A percentile compares a stretch with the other conserved stretches of the same genome.
Evolutionary conservation across 179 eudicot genomes (phyloP).

Genomic region (Camellia oleifera): DNA sequence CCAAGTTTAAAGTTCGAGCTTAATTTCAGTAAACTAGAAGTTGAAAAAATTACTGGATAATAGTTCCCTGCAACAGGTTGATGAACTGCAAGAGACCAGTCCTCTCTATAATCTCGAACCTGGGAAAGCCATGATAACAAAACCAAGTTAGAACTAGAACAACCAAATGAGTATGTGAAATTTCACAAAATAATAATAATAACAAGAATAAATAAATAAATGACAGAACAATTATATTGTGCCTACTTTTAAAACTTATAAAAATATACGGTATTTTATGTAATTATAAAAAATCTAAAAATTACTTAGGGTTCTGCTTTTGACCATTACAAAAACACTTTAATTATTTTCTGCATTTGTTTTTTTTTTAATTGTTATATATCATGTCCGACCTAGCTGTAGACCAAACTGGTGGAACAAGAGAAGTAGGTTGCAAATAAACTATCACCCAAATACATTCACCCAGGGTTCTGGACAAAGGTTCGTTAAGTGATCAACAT

Average conservation of each 20-base stretch:
- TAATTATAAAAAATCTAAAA: too few relatives aligned
- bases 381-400: too few relatives aligned
- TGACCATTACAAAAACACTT: too few relatives aligned
- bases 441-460: not conserved
- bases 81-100: slow-evolving; percentile 69
- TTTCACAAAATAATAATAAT: too few relatives aligned
- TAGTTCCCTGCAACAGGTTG: slow-evolving; percentile 91
- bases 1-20: not conserved
- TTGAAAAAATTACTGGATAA: slow-evolving; percentile 61
- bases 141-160: slow-evolving; percentile 4
- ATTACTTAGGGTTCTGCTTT: too few relatives aligned
- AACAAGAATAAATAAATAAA: too few relatives aligned
- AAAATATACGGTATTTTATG: too few relatives aligned
- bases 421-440: not conserved
- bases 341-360: too few relatives aligned
- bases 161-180: not conserved
- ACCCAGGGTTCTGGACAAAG: not conserved
- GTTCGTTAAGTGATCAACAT: not conserved
- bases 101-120: slow-evolving; percentile 76
- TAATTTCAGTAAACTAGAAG: slow-evolving; percentile 8
- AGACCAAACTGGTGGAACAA: too few relatives aligned
- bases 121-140: slow-evolving; percentile 23
- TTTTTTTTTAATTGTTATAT: too few relatives aligned
- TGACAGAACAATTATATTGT: too few relatives aligned
- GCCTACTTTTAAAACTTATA: too few relatives aligned